Evolutionary conservation across 768 basidiomycete species (phyloP).

Genomic region (Rhodotorula babjevae): DNA sequence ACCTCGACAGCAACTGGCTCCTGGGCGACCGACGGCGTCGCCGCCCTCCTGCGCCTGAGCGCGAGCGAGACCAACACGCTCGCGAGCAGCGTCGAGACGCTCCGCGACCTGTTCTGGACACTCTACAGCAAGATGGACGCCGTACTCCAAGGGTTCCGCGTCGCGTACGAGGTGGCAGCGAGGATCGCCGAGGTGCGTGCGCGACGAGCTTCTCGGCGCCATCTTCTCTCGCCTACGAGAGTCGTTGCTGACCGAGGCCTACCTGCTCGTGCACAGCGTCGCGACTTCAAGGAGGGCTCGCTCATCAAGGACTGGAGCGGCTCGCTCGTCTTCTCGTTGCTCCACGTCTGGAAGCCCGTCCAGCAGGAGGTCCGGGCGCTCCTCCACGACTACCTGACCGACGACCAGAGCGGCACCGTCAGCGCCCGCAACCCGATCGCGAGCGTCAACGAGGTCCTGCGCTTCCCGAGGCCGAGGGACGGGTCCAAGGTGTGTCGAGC

Average conservation of each 20-base stretch:
- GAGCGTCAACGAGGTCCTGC: constrained; percentile 87
- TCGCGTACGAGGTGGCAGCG: constrained; percentile 82
- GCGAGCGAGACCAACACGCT: constrained; percentile 43
- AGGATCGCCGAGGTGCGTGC: constrained; percentile 80
- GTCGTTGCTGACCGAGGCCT: too few relatives aligned
- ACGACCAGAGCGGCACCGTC: constrained; percentile 74
- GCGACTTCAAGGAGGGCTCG: constrained; percentile 83
- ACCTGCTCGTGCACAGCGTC: constrained; percentile 55
- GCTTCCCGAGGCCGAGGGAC: constrained; percentile 78
- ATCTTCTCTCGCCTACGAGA: too few relatives aligned
- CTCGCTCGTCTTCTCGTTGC: constrained; percentile 64
- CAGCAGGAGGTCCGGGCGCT: constrained; percentile 85
- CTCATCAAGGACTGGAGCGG: constrained; percentile 64
- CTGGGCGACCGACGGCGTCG: constrained; percentile 31
- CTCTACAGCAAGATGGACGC: constrained; percentile 92
- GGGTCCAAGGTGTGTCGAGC: constrained; percentile 60
- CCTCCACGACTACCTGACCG: constrained; percentile 83
- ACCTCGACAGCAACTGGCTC: neutral
- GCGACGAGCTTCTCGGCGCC: neutral
- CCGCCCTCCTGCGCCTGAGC: constrained; percentile 22
- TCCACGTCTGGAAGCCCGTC: constrained; percentile 81
- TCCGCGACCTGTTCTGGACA: constrained; percentile 94
- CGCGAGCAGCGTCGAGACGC: constrained; percentile 72
- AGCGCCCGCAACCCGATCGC: constrained; percentile 80
- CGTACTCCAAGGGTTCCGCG: constrained; percentile 80